A percentile compares a stretch with the other conserved stretches of the same genome.
phyloP scores from a whole-genome alignment of 1,284 basidiomycete species.

The Earliella scabrosa region DNA sequence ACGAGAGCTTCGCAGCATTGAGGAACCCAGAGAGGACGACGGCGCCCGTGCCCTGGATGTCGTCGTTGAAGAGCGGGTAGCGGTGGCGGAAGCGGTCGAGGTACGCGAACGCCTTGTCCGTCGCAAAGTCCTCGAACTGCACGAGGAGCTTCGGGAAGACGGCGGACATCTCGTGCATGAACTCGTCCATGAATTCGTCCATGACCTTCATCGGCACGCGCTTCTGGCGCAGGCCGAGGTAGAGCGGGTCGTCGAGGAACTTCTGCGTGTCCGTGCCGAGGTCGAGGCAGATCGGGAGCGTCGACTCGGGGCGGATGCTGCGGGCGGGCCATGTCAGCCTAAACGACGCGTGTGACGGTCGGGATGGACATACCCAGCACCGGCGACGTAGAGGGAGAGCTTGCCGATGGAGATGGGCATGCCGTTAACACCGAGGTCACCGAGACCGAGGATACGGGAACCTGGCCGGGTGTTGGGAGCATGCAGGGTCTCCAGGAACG shows the following conservation, averaged over 20 bases:
- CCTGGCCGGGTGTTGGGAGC: slow-evolving; percentile 41
- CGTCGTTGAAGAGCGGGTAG: slow-evolving; percentile 90
- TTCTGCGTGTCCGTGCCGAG: slow-evolving; percentile 89
- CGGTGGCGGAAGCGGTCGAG: slow-evolving; percentile 75
- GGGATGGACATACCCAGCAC: slow-evolving; percentile 64
- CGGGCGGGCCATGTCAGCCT: slow-evolving; percentile 9
- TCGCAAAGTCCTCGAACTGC: slow-evolving; percentile 94
- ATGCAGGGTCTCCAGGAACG: neutral
- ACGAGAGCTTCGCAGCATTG: slow-evolving; percentile 83
- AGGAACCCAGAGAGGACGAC: slow-evolving; percentile 92
- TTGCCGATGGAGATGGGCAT: slow-evolving; percentile 96
- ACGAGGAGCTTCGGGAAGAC: slow-evolving; percentile 86
- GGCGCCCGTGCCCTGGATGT: slow-evolving; percentile 80
- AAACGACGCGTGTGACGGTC: neutral
- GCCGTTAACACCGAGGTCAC: slow-evolving; percentile 87
- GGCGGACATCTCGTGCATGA: slow-evolving; percentile 81
- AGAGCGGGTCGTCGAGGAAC: slow-evolving; percentile 87
- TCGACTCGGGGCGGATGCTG: slow-evolving; percentile 85
- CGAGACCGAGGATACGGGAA: slow-evolving; percentile 90
- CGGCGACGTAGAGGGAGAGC: slow-evolving; percentile 89
- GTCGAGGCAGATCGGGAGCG: slow-evolving; percentile 86
- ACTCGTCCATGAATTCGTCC: slow-evolving; percentile 89
- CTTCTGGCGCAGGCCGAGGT: slow-evolving; percentile 82
- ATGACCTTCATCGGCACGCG: slow-evolving; percentile 71
- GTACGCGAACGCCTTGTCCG: slow-evolving; percentile 86